Evolutionary conservation across 2,329 filamentous ascomycete species (phyloP), one percentile per base, ranked within the genome.

Genomic region (Cyclaneusma minus): DNA sequence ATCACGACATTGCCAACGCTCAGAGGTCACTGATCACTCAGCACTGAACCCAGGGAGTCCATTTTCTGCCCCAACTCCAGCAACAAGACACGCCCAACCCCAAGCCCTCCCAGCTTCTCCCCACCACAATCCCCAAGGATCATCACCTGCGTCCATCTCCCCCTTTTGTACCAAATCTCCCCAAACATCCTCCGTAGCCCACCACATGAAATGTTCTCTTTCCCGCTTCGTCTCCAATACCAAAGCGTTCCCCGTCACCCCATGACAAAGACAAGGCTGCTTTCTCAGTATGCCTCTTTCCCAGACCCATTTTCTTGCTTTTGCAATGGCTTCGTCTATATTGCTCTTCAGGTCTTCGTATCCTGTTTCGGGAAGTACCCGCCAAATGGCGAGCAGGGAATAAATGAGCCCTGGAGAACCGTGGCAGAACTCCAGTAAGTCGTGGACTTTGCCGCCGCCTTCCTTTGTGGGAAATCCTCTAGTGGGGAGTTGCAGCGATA

Each of bases 391-490:
- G 4, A 60, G 39, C 6, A 80, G 54, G 5, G 68, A 71, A 16
- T 63, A 50, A 6, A 76, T 49, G 13, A 76, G 62, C 0, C 73
- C 74, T 3, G 73, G 66, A 1, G 68, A 68, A 3, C 74, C 74
- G 39, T 78, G 73, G 40, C 71, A 79, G 47, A 74, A 71, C 41
- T 78, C 71, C 5, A 78, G 61, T 5, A 71, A 51, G 21, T 55
- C 37, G n/a, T n/a, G n/a, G n/a, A n/a, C n/a, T n/a, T n/a, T n/a
- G n/a, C n/a, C n/a, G n/a, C n/a, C n/a, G n/a, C n/a, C n/a, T n/a
- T n/a, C n/a, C n/a, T n/a, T n/a, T 27, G 42, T 17, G 1, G 68
- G 68, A 51, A 73, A 79, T 42, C 77, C 78, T 4, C 73, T 72
- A 32, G 61, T 64, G 4, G 61, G 51, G 27, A 56, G 58, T 41